Conservation (phyloP, 495 filamentous ascomycete genomes). For the Penicillium maclennaniae region DNA sequence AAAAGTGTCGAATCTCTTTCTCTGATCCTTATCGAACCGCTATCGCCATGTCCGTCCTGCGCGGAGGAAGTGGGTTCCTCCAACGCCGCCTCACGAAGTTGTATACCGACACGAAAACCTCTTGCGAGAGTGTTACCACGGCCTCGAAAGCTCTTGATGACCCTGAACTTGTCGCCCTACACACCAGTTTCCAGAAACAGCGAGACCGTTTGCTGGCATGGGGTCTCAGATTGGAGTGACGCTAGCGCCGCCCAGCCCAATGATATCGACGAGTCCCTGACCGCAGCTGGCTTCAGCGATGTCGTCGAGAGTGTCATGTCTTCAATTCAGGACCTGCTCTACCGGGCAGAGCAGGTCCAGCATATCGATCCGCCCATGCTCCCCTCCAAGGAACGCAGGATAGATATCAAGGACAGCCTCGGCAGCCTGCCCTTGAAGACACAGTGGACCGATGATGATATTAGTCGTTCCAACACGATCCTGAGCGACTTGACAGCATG, state of each 20-base stretch:
- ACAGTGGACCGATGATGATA: constrained; percentile 49
- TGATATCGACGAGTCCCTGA: constrained; percentile 80
- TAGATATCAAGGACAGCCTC: constrained; percentile 37
- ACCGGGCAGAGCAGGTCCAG: constrained; percentile 80
- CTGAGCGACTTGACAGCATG: constrained; percentile 74
- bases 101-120: constrained; percentile 89
- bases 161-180: constrained; percentile 51
- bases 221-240: constrained; percentile 90
- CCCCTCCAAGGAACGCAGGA: constrained; percentile 35
- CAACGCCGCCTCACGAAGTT: constrained; percentile 77
- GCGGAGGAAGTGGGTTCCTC: constrained; percentile 44
- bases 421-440: constrained; percentile 33
- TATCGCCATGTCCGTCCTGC: constrained; percentile 47
- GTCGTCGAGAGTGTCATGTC: constrained; percentile 85
- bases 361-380: constrained; percentile 44
- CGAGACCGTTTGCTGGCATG: constrained; percentile 71
- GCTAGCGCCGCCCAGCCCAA: constrained; percentile 60
- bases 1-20: constrained; percentile 5
- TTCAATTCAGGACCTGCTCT: constrained; percentile 81
- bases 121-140: constrained; percentile 76
- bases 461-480: constrained; percentile 53
- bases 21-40: constrained; percentile 24
- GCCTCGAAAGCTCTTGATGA: constrained; percentile 56
- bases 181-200: constrained; percentile 55
- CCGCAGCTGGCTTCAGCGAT: constrained; percentile 79